phyloP scores from a whole-genome alignment of 176 grass and related monocot genomes.

The Echinochloa phyllopogon region DNA sequence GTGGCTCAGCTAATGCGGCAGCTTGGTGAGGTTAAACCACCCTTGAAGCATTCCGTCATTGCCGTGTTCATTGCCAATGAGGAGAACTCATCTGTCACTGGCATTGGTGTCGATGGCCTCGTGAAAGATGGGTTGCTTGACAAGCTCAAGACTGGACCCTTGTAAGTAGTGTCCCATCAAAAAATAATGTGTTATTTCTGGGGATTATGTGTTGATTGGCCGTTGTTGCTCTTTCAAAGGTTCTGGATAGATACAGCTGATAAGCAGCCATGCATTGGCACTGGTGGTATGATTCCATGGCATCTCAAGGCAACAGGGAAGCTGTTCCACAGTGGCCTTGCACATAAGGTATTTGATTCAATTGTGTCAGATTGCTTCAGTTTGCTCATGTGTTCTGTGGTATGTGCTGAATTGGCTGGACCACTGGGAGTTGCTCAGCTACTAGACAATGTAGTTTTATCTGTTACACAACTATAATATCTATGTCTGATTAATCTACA shows the following conservation, averaged over 20 bases:
- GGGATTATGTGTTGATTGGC: conserved; percentile 20
- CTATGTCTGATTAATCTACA: not conserved
- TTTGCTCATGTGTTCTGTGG: not conserved
- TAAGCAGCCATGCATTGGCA: conserved; percentile 95
- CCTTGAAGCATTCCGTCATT: conserved; percentile 75
- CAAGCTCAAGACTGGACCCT: conserved; percentile 76
- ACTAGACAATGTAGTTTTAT: not conserved
- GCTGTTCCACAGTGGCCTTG: conserved; percentile 93
- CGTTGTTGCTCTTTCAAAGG: conserved; percentile 41
- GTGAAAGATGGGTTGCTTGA: conserved; percentile 86
- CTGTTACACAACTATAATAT: not conserved
- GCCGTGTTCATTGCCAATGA: conserved; percentile 95
- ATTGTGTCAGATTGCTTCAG: not conserved
- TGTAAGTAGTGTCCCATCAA: conserved; percentile 55
- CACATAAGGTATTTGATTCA: conserved; percentile 78
- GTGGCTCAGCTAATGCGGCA: conserved; percentile 82
- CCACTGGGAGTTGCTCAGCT: not conserved
- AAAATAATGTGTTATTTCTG: not conserved
- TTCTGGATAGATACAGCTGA: conserved; percentile 98
- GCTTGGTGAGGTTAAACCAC: conserved; percentile 75
- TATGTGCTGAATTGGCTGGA: not conserved
- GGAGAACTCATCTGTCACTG: conserved; percentile 81
- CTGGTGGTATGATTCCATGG: conserved; percentile 87
- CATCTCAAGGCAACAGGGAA: conserved; percentile 89
- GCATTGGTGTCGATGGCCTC: conserved; percentile 75